Evolutionary conservation across 1,284 basidiomycete genomes (phyloP), one percentile per base, ranked within the genome.

Genomic region (Cutaneotrichosporon sp.): DNA sequence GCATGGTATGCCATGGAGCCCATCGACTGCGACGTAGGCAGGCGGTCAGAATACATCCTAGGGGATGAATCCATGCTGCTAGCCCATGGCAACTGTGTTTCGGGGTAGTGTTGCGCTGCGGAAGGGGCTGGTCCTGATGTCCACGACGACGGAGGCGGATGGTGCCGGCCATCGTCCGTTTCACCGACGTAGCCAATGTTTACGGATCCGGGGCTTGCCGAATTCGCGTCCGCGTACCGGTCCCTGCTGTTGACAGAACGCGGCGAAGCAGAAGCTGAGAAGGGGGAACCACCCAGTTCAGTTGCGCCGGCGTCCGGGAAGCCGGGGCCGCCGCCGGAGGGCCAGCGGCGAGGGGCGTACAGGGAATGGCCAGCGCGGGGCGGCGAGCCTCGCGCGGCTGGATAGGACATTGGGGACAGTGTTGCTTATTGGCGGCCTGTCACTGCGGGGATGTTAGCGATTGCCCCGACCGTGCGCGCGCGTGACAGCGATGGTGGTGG

Each of bases 361-460:
- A 47, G 17, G 7, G 33, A 37, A 31, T 25, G 26, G 46, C 56
- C 56, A 43, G 52, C 56, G 56, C 56, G 49, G 38, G 56, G 56
- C 39, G 56, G 49, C 29, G 56, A 51, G 49, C 56, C 56, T 54
- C 56, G 56, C 56, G 56, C 56, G 52, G 56, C 56, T 35, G 46
- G 37, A 34, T 46, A 51, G 42, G 56, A 49, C 56, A 58, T 58
- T 10, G 46, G 49, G 42, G 35, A 35, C 14, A 3, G n/a, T 41
- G 33, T 37, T 11, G 35, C 37, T 33, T 46, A 57, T 49, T 54
- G 49, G 46, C 44, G 49, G 41, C 19, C 34, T 39, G 51, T 45
- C 51, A 54, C 42, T 44, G 51, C 17, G 35, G 49, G 25, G 42
- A 29, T 27, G 45, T 52, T 25, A 41, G 39, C 31, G 24, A 10